Evolutionary conservation across 371 early-diverging fungal genomes (phyloP), one percentile per base, ranked within the genome.

Genomic region (Mucor saturninus): DNA sequence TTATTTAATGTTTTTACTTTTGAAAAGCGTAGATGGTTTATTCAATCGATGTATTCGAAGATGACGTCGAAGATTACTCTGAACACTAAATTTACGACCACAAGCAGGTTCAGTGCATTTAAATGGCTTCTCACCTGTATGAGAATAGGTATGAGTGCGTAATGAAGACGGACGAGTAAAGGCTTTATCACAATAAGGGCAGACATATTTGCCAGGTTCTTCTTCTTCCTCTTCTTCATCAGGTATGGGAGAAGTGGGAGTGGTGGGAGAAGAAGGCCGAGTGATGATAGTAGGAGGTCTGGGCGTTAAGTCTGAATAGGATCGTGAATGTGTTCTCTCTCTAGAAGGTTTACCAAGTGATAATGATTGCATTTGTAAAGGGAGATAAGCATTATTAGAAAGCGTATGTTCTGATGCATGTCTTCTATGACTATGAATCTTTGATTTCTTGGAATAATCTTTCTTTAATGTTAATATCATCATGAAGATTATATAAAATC

Each of bases 71-170:
- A 91, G 67, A 61, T 92, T 92, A 66, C 88, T 87, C 51, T 83
- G 78, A 2, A 91, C 92, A n/a, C 90, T 88, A 58, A 92, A 92
- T 49, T 75, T 76, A 42, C 84, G 80, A 9, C 79, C 81, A 65
- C 93, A 92, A 2, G 86, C 85, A 29, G 76, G 75, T 15, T 77
- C 79, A 1, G 72, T 65, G 61, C 92, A 91, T 37, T 75, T 74
- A 68, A 85, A 86, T 1, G 92, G 92, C 61, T 85, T 84, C 59
- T 91, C 91, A n/a, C 91, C 90, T 1, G 92, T 91, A 59, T 91
- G 92, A 1, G 89, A 84, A 62, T 84, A 80, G 30, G 85, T 83
- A 65, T 91, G 91, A 21, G 88, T 89, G 1, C 80, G 72, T 0
- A 89, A 63, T 0, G 87, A 83, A 13, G 88, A 87, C 2, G 93